Evolutionary conservation across 768 basidiomycete species (phyloP), one percentile per base, ranked within the genome.

Genomic region (Lanmaoa pseudosensibilis): DNA sequence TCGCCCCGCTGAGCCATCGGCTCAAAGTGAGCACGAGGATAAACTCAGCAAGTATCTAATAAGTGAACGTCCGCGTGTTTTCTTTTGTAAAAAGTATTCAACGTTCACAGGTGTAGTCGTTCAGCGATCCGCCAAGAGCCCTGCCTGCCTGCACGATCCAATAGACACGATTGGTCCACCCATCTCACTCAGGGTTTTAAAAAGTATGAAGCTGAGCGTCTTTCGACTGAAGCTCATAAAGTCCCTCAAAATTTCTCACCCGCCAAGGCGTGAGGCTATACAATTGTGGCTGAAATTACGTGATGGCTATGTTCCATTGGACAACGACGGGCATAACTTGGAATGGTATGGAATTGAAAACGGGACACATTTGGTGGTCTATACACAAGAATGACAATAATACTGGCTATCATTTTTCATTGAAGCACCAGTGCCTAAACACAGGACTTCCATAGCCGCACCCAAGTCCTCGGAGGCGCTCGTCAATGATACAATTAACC

Each of bases 271-370:
- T 37, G 69, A 65, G 36, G 69, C 67, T 16, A 62, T 85, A 19
- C 65, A 65, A 46, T 63, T 91, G 33, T 90, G 85, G 84, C 67
- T 87, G 41, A 74, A 73, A 43, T 78, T 88, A 77, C 68, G 71
- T 19, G 80, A 85, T 62, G 77, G 77, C 32, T 72, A 83, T 30
- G 72, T 75, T 25, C 75, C 78, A 50, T 71, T 93, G 32, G 74
- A 78, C 27, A 65, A 79, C 30, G 83, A 88, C 48, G 61, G 68
- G 13, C 80, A 79, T 52, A 79, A 84, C 50, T 67, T 92, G 40
- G 82, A 78, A 56, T 91, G 88, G 88, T 81, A 86, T 66, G 90
- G 91, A 7, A 65, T 92, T 37, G 87, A 90, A 55, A 78, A 81
- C 9, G 80, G 67, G 19, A 73, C 76, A 53, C 65, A 74, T 54